A percentile compares a stretch with the other conserved stretches of the same genome.
Evolutionary conservation across 2,329 filamentous ascomycete species (phyloP).

Genomic region (Fusarium avenaceum): DNA sequence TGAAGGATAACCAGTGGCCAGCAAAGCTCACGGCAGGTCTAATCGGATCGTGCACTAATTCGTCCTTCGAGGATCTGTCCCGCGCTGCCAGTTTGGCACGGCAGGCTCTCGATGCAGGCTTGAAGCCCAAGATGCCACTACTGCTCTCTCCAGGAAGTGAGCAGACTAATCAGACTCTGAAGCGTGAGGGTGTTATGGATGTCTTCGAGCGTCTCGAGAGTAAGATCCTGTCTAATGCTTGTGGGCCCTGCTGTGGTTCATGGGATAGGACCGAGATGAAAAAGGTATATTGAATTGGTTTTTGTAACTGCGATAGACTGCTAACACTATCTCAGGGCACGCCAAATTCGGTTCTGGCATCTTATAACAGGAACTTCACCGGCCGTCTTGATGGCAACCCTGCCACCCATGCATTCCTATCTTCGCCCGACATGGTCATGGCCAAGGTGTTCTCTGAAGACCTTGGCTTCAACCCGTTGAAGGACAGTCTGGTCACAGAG

Average conservation of each 20-base stretch:
- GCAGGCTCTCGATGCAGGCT: slow-evolving; percentile 7
- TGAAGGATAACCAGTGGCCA: slow-evolving; percentile 95
- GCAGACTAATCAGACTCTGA: slow-evolving; percentile 16
- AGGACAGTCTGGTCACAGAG: slow-evolving; percentile 3
- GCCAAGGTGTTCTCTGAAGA: slow-evolving; percentile 13
- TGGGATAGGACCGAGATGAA: slow-evolving; percentile 15
- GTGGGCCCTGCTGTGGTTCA: slow-evolving; percentile 74
- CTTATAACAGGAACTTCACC: slow-evolving; percentile 98
- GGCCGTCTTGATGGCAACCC: slow-evolving; percentile 97
- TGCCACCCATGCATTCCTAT: slow-evolving; percentile 92
- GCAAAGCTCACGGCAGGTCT: slow-evolving; percentile 86
- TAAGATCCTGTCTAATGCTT: slow-evolving; percentile 82
- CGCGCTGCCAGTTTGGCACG: slow-evolving; percentile 11
- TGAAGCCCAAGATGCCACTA: slow-evolving; percentile 16
- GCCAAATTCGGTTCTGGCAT: slow-evolving; percentile 64
- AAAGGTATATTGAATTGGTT: not conserved
- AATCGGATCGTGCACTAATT: slow-evolving; percentile 16
- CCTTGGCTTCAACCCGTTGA: slow-evolving; percentile 47
- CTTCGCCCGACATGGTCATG: slow-evolving; percentile 18
- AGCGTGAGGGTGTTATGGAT: slow-evolving; percentile 2
- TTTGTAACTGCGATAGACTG: rapidly evolving
- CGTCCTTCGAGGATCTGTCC: slow-evolving; percentile 9
- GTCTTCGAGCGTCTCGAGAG: slow-evolving; percentile 2
- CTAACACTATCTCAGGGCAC: not conserved
- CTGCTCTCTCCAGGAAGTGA: slow-evolving; percentile 12